These are phyloP conservation scores for Saccharomyces cerevisiae DNA, from an alignment of 805 yeast genomes.

Conservation along the genomic window DNA sequence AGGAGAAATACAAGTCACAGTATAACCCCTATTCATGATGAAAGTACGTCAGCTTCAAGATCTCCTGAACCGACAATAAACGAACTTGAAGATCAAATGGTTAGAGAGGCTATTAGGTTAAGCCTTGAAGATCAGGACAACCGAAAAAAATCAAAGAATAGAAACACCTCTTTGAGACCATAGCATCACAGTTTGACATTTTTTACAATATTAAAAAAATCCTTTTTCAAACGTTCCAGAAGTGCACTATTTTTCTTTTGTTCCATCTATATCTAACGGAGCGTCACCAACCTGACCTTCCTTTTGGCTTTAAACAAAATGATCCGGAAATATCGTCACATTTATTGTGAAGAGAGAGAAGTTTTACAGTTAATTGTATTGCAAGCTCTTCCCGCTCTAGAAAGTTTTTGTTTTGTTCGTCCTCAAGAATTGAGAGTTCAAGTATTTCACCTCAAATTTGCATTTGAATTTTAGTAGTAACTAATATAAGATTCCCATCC, in stretches of 20 bases:
- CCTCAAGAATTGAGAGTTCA: too few relatives aligned
- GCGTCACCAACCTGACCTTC: too few relatives aligned
- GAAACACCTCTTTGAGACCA: background rate
- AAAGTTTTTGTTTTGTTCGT: too few relatives aligned
- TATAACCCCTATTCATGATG: constrained; percentile 8
- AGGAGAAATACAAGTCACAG: constrained; percentile 15
- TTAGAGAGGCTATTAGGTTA: constrained; percentile 73
- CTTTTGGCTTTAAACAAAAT: too few relatives aligned
- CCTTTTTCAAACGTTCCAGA: background rate
- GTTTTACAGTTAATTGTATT: too few relatives aligned
- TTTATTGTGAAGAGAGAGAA: too few relatives aligned
- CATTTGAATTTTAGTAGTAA: too few relatives aligned
- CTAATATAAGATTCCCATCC: too few relatives aligned
- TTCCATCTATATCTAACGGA: background rate
- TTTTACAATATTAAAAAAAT: background rate
- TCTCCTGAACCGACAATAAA: constrained; percentile 13
- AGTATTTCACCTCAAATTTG: too few relatives aligned
- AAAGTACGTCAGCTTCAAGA: constrained; percentile 11
- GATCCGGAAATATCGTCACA: too few relatives aligned
- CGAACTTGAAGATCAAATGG: constrained; percentile 65
- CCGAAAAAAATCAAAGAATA: constrained; percentile 1
- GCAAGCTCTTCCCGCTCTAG: too few relatives aligned
- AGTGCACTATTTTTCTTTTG: background rate
- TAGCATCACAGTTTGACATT: too few relatives aligned
- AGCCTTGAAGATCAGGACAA: constrained; percentile 47